phyloP scores from a whole-genome alignment of 805 yeast species.

The Saccharomycopsis oosterbeekiorum region DNA sequence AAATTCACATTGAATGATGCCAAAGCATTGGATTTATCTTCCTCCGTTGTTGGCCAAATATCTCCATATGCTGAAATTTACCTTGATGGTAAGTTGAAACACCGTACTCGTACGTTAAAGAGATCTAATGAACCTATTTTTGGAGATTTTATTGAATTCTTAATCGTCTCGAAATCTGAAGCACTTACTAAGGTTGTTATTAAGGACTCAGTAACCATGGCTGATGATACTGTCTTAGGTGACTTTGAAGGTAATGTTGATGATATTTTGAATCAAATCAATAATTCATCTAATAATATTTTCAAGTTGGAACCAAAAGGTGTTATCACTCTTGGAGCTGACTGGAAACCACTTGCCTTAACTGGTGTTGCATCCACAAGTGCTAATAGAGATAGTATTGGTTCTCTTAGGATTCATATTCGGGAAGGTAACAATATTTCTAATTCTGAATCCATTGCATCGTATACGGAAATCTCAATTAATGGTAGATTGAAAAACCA shows the following conservation, averaged over 20 bases:
- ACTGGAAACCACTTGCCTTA: constrained; percentile 64
- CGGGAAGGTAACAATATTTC: constrained; percentile 42
- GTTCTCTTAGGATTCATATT: constrained; percentile 52
- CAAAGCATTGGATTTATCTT: constrained; percentile 41
- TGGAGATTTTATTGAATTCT: constrained; percentile 51
- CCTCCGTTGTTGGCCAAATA: constrained; percentile 35
- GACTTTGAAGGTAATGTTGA: constrained; percentile 42
- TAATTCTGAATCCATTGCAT: constrained; percentile 60
- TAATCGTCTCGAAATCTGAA: constrained; percentile 50
- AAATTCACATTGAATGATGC: constrained; percentile 56
- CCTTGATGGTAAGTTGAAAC: constrained; percentile 46
- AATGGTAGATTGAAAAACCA: constrained; percentile 49
- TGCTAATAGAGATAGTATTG: constrained; percentile 49
- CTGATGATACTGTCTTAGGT: constrained; percentile 40
- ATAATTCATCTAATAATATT: constrained; percentile 38
- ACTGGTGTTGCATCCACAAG: constrained; percentile 38
- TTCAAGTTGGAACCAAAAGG: constrained; percentile 45
- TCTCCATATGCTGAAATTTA: constrained; percentile 62
- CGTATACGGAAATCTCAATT: constrained; percentile 51
- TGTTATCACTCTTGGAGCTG: constrained; percentile 42
- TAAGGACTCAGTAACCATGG: constrained; percentile 47
- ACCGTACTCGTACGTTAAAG: constrained; percentile 50
- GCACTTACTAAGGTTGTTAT: constrained; percentile 48
- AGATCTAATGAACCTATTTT: constrained; percentile 66
- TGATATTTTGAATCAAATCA: constrained; percentile 41